A percentile compares a stretch with the other conserved stretches of the same genome.
These are phyloP conservation scores for Fistulifera pelliculosa DNA, from an alignment of 108 stramenopile genomes.

Conservation along the genomic window DNA sequence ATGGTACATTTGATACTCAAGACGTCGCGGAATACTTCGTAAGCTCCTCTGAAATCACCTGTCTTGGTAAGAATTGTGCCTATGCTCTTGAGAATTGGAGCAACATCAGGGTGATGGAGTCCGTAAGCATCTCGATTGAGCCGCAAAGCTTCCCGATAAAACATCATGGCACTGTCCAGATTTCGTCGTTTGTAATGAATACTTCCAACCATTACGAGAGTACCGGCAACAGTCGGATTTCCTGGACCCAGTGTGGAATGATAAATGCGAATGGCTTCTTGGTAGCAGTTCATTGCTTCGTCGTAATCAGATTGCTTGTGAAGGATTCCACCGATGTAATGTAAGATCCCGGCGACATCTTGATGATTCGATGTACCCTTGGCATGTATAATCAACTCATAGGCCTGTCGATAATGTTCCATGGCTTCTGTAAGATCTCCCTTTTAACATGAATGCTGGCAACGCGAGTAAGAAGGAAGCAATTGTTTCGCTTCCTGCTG, in stretches of 20 bases:
- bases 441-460: slow-evolving; percentile 64
- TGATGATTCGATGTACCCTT: slow-evolving; percentile 58
- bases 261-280: slow-evolving; percentile 71
- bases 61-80: slow-evolving; percentile 68
- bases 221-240: slow-evolving; percentile 67
- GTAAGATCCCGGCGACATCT: slow-evolving; percentile 63
- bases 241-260: slow-evolving; percentile 60
- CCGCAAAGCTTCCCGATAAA: slow-evolving; percentile 67
- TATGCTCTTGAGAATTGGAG: slow-evolving; percentile 74
- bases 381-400: slow-evolving; percentile 51
- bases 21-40: slow-evolving; percentile 63
- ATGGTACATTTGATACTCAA: slow-evolving; percentile 59
- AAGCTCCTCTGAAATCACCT: slow-evolving; percentile 54
- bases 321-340: slow-evolving; percentile 72
- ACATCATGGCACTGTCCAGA: slow-evolving; percentile 68
- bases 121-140: slow-evolving; percentile 72
- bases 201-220: slow-evolving; percentile 71
- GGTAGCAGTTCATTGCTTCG: slow-evolving; percentile 73
- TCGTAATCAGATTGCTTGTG: slow-evolving; percentile 39
- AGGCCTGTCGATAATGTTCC: slow-evolving; percentile 65
- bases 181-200: slow-evolving; percentile 67
- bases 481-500: slow-evolving; percentile 30
- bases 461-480: slow-evolving; percentile 59
- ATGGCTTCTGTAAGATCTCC: slow-evolving; percentile 60
- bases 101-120: slow-evolving; percentile 72